Evolutionary conservation across 2,329 filamentous ascomycete species (phyloP), one percentile per base, ranked within the genome.

Genomic region (Gremmenia infestans): DNA sequence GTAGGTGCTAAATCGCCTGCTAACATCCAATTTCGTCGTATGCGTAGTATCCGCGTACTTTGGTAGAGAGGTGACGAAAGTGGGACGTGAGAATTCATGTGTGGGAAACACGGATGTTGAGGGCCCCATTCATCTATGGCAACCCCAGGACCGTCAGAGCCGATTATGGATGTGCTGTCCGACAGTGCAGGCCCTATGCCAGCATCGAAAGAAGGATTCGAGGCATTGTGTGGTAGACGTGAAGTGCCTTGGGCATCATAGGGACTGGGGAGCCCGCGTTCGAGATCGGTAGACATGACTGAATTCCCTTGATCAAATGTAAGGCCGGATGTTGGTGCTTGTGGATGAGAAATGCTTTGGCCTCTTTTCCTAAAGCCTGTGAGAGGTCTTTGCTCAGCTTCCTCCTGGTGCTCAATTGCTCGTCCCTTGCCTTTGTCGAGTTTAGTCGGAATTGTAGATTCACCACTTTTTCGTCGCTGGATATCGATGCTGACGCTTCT

Each of bases 61-160:
- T 79, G 73, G 67, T 90, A 90, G 62, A 95, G 84, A 14, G 82
- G 78, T 7, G 90, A 95, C 55, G 85, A 78, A 11, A 89, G 70
- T 0, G 92, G 86, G 5, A 97, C 93, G 71, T 99, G 92, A 0
- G 92, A 89, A 68, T 97, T 97, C 40, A 91, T 76, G 68, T 97
- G 94, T 49, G 94, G 94, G 69, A 87, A 97, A 72, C 94, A 99
- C 4, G 94, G 93, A 70, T 99, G 94, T 42, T 88, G 85, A 14
- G 92, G 91, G 0, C 94, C 93, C 94, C 94, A 99, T 72, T 91
- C 84, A 52, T 85, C 78, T 28, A 84, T 85, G 22, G 81, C 79
- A 50, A 85, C 81, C 14, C 68, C 72, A 48, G 86, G 69, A 12
- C 66, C 66, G 40, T 70, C 67, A 2, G 60, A 63, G 45, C 64